Evolutionary conservation across 495 filamentous ascomycete genomes (phyloP), one percentile per base, ranked within the genome.

Genomic region (Arthonia radiata): DNA sequence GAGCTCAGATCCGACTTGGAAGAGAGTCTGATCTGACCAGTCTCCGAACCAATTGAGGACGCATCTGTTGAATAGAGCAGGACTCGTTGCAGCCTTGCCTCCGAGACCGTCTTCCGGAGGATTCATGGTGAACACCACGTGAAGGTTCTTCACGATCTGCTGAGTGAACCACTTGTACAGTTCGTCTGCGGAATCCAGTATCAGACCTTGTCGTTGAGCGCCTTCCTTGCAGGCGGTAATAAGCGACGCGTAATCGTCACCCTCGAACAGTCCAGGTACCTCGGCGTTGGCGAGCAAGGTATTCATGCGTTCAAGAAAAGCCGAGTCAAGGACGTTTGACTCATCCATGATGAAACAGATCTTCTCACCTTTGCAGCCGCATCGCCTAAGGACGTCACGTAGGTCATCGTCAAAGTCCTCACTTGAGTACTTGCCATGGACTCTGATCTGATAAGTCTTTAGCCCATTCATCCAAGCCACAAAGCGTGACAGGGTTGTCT

Each of bases 311-410:
- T 99, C 86, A 34, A 99, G 47, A 67, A 99, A 99, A 18, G 83
- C 86, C 10, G 86, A 99, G 41, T 99, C 86, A 2, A 99, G 64
- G 12, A 99, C 86, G 40, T 99, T 99, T 4, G 81, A 73, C 56
- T 99, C 86, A 39, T 99, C 86, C 86, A 99, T 92, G 51, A 99
- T 89, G 53, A 99, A 99, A 54, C 89, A 94, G 22, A 99, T 89
- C 57, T 93, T 99, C 46, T 99, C 86, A 18, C 86, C 86, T 50
- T 89, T 93, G 54, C 89, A 94, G 26, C 86, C 86, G 35, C 75
- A 82, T 24, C 86, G 64, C 31, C 89, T 75, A 12, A 99, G 67
- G 8, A 99, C 82, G 42, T 78, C 83, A 28, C 89, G 60, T 5
- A 99, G 54, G 49, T 99, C 86, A 25, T 99, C 89, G 43, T 99